Evolutionary conservation across 345 rosid genomes (phyloP), one percentile per base, ranked within the genome.

Genomic region (Eutrema yunnanense): DNA sequence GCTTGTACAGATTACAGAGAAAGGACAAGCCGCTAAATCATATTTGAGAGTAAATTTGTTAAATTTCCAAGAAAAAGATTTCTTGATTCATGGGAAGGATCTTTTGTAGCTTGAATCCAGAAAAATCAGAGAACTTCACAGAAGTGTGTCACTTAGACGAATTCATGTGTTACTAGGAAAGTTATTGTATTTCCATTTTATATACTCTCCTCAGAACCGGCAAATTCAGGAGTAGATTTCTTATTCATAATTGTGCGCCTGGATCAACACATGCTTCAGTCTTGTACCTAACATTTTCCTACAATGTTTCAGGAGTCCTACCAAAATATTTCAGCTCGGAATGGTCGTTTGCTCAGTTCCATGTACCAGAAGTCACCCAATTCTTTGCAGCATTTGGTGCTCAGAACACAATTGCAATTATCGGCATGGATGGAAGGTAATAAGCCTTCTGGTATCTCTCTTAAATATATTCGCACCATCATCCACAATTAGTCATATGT

Each of bases 321-420:
- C 98, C 98, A 9, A 90, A 81, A 72, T 93, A 93, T 78, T 93
- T 93, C 79, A 93, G 98, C 84, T 93, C 98, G 16, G 98, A 93
- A 51, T 89, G 98, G 97, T 93, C 97, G 55, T 89, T 90, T 74
- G 96, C 98, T 48, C 92, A 79, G 90, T 87, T 93, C 78, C 97
- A 83, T 72, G 62, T 90, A 62, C 92, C 88, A 27, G 98, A 86
- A 79, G 85, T 72, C 56, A 79, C 88, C 66, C 90, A 86, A 58
- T 93, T 82, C 68, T 82, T 82, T 79, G 92, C 88, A 22, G 97
- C 97, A 67, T 90, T 93, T 86, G 97, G 96, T 32, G 80, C 88
- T 40, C 87, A 86, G 58, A 93, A 89, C 78, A 82, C 90, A 36
- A 82, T 93, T 5, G 61, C 87, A 19, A 84, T 93, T 59, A 79